Conservation (phyloP, 2,329 filamentous ascomycete species). For the Xylaria sp. region DNA sequence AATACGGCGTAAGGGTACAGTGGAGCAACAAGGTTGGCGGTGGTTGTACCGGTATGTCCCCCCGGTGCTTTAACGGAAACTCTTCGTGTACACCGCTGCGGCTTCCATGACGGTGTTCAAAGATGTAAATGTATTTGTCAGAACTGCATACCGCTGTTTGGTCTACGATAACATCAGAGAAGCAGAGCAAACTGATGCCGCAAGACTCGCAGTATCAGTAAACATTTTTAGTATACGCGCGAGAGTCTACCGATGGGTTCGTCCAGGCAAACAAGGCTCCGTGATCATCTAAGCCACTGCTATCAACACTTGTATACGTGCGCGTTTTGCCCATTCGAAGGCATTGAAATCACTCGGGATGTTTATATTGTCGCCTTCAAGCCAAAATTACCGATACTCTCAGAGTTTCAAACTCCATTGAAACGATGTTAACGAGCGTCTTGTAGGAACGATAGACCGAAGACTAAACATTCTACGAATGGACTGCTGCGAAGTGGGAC, state of each 20-base stretch:
- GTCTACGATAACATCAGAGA: constrained; percentile 20
- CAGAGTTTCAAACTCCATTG: neutral
- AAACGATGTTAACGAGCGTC: neutral
- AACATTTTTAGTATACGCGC: neutral
- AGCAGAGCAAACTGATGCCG: constrained; percentile 16
- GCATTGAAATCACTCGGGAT: neutral
- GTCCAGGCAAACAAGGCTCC: neutral
- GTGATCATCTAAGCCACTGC: neutral
- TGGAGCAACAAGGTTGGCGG: constrained; percentile 13
- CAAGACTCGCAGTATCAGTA: constrained; percentile 7
- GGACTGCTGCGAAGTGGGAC: constrained; percentile 8
- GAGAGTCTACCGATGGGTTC: neutral
- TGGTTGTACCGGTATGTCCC: constrained; percentile 20
- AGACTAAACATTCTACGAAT: neutral
- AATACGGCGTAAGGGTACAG: constrained; percentile 25
- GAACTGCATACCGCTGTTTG: constrained; percentile 23
- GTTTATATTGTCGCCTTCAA: neutral
- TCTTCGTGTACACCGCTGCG: constrained; percentile 8
- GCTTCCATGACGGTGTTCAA: neutral
- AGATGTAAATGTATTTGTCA: constrained; percentile 27
- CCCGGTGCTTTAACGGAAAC: constrained; percentile 20
- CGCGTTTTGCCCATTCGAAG: neutral
- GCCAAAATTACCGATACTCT: neutral
- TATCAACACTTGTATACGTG: neutral
- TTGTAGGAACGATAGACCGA: neutral